A percentile compares a stretch with the other conserved stretches of the same genome.
Conservation (phyloP, 352 stramenopile genomes). For the Plasmopara muralis region DNA sequence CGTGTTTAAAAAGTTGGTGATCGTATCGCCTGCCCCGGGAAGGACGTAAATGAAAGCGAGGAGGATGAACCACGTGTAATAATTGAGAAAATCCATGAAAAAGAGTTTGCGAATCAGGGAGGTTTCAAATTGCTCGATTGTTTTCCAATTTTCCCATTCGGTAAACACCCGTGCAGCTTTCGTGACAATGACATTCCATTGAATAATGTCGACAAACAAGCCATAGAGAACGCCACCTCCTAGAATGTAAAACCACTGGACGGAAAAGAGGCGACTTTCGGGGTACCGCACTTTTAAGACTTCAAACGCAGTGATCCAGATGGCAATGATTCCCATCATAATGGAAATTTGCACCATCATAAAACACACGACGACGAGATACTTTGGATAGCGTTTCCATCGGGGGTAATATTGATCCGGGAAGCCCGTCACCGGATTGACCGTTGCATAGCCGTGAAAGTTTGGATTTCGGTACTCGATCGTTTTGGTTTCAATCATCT, state of each 20-base stretch:
- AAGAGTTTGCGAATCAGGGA: slow-evolving; percentile 76
- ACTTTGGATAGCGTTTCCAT: slow-evolving; percentile 73
- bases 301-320: slow-evolving; percentile 80
- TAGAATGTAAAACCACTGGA: slow-evolving; percentile 79
- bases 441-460: slow-evolving; percentile 46
- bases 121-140: slow-evolving; percentile 75
- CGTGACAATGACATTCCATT: slow-evolving; percentile 78
- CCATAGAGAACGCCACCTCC: slow-evolving; percentile 69
- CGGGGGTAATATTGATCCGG: slow-evolving; percentile 58
- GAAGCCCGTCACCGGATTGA: slow-evolving; percentile 61
- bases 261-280: slow-evolving; percentile 51
- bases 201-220: slow-evolving; percentile 76
- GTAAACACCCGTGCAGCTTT: slow-evolving; percentile 62
- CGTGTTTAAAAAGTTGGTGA: slow-evolving; percentile 75
- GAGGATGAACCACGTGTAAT: slow-evolving; percentile 86
- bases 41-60: slow-evolving; percentile 84
- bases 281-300: slow-evolving; percentile 70
- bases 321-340: slow-evolving; percentile 81
- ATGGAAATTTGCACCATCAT: slow-evolving; percentile 79
- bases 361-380: slow-evolving; percentile 52
- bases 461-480: slow-evolving; percentile 73
- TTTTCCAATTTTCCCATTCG: slow-evolving; percentile 84
- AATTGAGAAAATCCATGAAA: slow-evolving; percentile 84
- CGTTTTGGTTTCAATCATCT: slow-evolving; percentile 54
- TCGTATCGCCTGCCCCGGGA: slow-evolving; percentile 66